Percentiles rank a stretch among this genome's conserved stretches.
Conservation (phyloP, 371 early-diverging fungal species). For the Mortierella sp. region DNA sequence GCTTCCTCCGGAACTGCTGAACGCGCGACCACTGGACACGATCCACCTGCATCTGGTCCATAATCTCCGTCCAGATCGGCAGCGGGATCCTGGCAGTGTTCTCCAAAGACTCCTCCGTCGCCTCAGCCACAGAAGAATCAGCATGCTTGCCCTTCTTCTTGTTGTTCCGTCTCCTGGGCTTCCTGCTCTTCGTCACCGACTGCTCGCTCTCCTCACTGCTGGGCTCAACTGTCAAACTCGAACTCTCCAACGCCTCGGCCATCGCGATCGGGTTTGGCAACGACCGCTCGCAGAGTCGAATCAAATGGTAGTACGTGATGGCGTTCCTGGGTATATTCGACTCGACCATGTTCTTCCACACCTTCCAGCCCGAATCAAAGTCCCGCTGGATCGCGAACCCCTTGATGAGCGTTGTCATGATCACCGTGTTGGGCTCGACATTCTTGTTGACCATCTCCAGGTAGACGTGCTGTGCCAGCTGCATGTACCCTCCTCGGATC, state of each 20-base stretch:
- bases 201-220: not conserved
- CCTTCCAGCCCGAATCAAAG: constrained; percentile 52
- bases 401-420: constrained; percentile 49
- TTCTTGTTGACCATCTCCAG: constrained; percentile 36
- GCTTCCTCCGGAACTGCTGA: constrained; percentile 23
- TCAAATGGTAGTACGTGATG: constrained; percentile 44
- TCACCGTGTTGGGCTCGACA: constrained; percentile 44
- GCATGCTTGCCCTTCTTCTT: not conserved
- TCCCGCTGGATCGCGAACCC: constrained; percentile 44
- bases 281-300: constrained; percentile 52
- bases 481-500: constrained; percentile 22
- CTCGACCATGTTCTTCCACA: constrained; percentile 50
- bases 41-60: constrained; percentile 37
- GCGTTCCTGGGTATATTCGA: constrained; percentile 47
- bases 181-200: too few relatives aligned
- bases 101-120: not conserved
- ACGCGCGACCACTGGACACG: constrained; percentile 43
- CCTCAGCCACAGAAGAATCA: not conserved
- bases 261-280: constrained; percentile 17
- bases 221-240: not conserved
- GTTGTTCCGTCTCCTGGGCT: not conserved
- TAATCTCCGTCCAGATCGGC: constrained; percentile 27
- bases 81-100: constrained; percentile 21
- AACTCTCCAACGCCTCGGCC: not conserved
- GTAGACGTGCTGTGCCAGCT: constrained; percentile 32